Percentiles rank a stretch among this genome's conserved stretches.
phyloP scores from a whole-genome alignment of 176 grass and related monocot species.

The Oryza officinalis region DNA sequence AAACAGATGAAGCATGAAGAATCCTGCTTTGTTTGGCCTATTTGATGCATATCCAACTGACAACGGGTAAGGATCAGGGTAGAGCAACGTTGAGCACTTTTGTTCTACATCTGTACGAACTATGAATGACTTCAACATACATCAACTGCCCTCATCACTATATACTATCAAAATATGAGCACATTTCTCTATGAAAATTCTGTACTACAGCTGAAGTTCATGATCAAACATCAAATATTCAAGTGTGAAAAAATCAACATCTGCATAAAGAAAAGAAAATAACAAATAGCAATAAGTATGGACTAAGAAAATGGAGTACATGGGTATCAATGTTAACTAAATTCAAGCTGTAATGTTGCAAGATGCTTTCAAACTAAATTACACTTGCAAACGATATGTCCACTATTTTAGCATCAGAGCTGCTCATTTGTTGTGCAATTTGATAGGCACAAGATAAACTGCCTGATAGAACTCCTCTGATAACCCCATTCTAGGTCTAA shows the following conservation, averaged over 20 bases:
- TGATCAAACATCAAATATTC: background rate
- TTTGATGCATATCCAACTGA: background rate
- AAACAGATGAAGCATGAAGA: background rate
- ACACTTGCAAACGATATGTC: background rate
- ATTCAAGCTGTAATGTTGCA: background rate
- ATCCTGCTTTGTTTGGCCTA: background rate
- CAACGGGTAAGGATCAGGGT: background rate
- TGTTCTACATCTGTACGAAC: background rate
- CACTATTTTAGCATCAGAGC: background rate
- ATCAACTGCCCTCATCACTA: background rate
- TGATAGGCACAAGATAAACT: background rate
- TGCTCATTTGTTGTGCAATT: background rate
- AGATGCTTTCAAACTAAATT: background rate
- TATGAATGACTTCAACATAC: background rate
- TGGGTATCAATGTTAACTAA: background rate
- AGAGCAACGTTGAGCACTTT: background rate
- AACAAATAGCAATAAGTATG: background rate
- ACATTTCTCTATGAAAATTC: constrained; percentile 16
- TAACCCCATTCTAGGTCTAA: background rate
- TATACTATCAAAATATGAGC: background rate
- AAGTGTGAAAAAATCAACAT: background rate
- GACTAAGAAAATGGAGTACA: constrained; percentile 3
- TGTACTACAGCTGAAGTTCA: background rate
- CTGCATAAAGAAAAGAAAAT: background rate
- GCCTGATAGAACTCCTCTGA: background rate